Evolutionary conservation across 2,329 filamentous ascomycete genomes (phyloP).

Genomic region (Clonostachys sp.): DNA sequence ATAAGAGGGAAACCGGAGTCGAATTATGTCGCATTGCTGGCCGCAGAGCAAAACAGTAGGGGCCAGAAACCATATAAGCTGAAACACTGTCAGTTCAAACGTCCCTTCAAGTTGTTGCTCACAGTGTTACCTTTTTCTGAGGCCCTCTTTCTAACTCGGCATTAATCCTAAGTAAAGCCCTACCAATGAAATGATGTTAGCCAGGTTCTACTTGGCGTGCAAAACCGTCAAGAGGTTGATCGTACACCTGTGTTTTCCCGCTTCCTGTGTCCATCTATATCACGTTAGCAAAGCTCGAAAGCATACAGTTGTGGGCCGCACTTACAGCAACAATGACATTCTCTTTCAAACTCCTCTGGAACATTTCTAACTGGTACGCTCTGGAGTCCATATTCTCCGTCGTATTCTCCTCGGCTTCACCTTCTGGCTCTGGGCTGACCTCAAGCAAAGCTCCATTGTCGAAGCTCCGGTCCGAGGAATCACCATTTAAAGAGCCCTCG

Average conservation of each 20-base stretch:
- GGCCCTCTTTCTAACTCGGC: slow-evolving; percentile 54
- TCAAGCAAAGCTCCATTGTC: too few species aligned
- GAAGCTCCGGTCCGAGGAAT: too few species aligned
- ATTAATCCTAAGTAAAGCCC: slow-evolving; percentile 64
- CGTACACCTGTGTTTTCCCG: slow-evolving; percentile 74
- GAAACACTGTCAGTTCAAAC: neutral
- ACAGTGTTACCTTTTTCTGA: slow-evolving; percentile 47
- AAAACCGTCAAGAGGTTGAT: slow-evolving; percentile 3
- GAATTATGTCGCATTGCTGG: slow-evolving; percentile 62
- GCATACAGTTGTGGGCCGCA: neutral
- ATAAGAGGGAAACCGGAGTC: slow-evolving; percentile 52
- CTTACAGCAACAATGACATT: slow-evolving; percentile 70
- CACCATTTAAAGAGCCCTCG: too few species aligned
- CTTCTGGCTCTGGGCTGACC: too few species aligned
- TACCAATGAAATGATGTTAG: slow-evolving; percentile 22
- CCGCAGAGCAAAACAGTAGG: slow-evolving; percentile 63
- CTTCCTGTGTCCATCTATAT: slow-evolving; percentile 78
- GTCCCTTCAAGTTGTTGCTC: slow-evolving; percentile 5
- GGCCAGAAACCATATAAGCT: slow-evolving; percentile 70
- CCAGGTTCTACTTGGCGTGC: neutral
- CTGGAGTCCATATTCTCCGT: slow-evolving; percentile 25
- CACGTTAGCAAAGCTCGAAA: neutral
- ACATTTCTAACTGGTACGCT: slow-evolving; percentile 74
- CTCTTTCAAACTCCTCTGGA: slow-evolving; percentile 59
- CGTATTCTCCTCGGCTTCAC: too few species aligned